Conservation (phyloP, 225 moss, liverwort and hornwort genomes). For the Pseudoscleropodium purum region DNA sequence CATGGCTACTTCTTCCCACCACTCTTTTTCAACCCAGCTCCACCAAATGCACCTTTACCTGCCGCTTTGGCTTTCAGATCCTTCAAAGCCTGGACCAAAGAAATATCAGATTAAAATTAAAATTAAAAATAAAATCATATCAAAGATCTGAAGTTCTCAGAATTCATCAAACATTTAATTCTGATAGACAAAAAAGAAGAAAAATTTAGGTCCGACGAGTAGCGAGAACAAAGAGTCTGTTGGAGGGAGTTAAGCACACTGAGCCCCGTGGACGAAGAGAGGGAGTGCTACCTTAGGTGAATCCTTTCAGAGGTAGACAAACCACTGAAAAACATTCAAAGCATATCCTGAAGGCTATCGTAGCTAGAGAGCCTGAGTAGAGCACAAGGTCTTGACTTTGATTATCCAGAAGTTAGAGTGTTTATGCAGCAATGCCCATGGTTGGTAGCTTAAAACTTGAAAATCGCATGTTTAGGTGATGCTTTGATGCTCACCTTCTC, state of each 20-base stretch:
- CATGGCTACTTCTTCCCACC: conserved; percentile 61
- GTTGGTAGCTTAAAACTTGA: neutral
- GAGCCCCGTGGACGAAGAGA: neutral
- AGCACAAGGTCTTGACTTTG: neutral
- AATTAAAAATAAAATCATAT: neutral
- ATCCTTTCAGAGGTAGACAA: neutral
- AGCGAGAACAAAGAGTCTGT: neutral
- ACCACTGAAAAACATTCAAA: neutral
- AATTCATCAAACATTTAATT: neutral
- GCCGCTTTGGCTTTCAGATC: conserved; percentile 80
- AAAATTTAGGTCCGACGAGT: neutral
- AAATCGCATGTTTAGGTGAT: neutral
- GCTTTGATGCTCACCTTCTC: conserved; percentile 58
- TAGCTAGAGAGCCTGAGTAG: neutral
- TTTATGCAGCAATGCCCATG: neutral
- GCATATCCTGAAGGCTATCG: neutral
- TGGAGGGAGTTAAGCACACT: neutral
- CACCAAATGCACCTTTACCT: conserved; percentile 81
- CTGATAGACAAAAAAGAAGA: neutral
- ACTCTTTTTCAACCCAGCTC: conserved; percentile 88
- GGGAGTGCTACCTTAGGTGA: neutral
- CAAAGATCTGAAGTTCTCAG: neutral
- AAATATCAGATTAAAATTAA: neutral
- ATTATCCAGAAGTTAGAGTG: neutral
- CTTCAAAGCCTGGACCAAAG: conserved; percentile 60